Base-by-base conservation (phyloP, 768 basidiomycete genomes). In the Mycena kentingensis region DNA sequence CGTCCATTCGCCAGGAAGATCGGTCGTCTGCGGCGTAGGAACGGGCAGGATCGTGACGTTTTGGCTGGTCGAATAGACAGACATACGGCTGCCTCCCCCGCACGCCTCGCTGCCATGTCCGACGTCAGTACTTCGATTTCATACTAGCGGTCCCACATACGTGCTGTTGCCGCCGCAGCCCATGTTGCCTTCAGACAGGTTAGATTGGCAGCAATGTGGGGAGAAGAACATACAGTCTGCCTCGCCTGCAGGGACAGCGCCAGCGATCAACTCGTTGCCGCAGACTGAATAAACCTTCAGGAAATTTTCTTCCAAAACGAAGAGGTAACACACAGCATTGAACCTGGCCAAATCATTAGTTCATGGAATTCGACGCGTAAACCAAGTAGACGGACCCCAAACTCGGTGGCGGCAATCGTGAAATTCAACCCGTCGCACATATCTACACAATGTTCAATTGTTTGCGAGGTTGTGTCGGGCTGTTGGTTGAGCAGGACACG, bases 361-460 rank as follows among this genome's bases (percentile, higher is more conserved):
- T 8, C 73, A 54, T 81, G 69, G 61, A 85, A 88, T 24, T 10
- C 43, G 45, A 10, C 43, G 36, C 45, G 21, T 58, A 28, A 52
- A 52, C 5, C 35, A 32, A 35, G 42, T 36, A 22, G 5, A 74
- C 79, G 60, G 58, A 84, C 82, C 67, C 38, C 66, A 52, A 78
- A 94, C 65, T 94, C 90, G 38, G 81, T 72, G 15, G 83, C 90
- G 11, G 88, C 89, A 38, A 90, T 60, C 0, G 84, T 80, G 69
- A 77, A 90, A 52, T 81, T 80, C 56, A 75, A 71, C 3, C 72
- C 61, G 0, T 63, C 62, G 66, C 92, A 95, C 22, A 73, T 65
- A 5, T 69, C 63, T 45, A 92, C 77, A 63, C 92, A 95, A 8
- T 65, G 64, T 60, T 86, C 71, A 29, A 88, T 77, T 0, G 90